These are phyloP conservation scores for Escallonia herrerae DNA, from an alignment of 129 eudicot genomes.

Conservation along the genomic window DNA sequence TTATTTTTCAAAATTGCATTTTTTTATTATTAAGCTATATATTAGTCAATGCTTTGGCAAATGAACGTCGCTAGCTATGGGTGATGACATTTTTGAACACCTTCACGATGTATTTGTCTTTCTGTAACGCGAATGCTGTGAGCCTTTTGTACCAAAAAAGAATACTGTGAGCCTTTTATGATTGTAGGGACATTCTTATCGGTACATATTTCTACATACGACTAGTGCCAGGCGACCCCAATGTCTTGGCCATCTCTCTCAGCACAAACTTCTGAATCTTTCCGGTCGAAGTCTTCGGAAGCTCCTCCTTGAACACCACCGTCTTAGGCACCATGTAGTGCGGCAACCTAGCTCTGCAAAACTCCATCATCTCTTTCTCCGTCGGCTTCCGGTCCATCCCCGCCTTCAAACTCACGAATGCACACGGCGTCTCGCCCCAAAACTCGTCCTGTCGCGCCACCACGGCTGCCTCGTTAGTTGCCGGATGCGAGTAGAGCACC, in stretches of 20 bases:
- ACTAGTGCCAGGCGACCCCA: slow-evolving; percentile 30
- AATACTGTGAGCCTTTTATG: neutral
- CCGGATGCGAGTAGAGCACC: slow-evolving; percentile 58
- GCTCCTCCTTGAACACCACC: slow-evolving; percentile 57
- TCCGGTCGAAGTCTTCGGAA: slow-evolving; percentile 80
- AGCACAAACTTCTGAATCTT: slow-evolving; percentile 68
- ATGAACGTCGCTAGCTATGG: too few relatives aligned
- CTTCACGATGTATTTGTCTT: too few relatives aligned
- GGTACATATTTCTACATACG: neutral
- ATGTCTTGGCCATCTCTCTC: slow-evolving; percentile 48
- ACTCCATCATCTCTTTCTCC: slow-evolving; percentile 44
- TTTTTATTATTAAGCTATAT: too few relatives aligned
- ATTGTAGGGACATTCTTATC: too few relatives aligned
- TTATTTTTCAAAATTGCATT: too few relatives aligned
- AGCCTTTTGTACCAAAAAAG: too few relatives aligned
- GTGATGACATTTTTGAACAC: too few relatives aligned
- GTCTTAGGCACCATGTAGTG: slow-evolving; percentile 73
- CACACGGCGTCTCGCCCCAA: slow-evolving; percentile 96
- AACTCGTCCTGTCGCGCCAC: slow-evolving; percentile 71
- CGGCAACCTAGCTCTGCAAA: slow-evolving; percentile 57
- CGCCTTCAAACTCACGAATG: slow-evolving; percentile 57
- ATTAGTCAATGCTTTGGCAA: too few relatives aligned
- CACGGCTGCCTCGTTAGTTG: slow-evolving; percentile 72
- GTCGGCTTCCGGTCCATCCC: slow-evolving; percentile 10
- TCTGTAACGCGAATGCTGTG: too few relatives aligned